A percentile compares a stretch with the other conserved stretches of the same genome.
phyloP scores from a whole-genome alignment of 179 eudicot species.

The Amaranthus tricolor region DNA sequence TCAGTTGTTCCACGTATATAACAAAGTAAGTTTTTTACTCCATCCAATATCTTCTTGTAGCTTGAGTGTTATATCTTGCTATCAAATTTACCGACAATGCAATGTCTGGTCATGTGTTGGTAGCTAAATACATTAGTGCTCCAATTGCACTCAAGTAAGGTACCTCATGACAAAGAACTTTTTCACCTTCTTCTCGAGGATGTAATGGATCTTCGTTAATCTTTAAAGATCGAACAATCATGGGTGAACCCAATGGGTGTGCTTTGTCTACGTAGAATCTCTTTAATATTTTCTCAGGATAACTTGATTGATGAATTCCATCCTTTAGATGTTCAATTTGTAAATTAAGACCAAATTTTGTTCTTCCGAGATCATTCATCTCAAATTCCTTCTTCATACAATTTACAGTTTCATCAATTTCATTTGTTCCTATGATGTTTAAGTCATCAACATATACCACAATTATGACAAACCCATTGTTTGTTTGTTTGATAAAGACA shows the following conservation, averaged over 20 bases:
- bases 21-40: not conserved
- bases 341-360: not conserved
- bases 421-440: not conserved
- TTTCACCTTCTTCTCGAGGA: too few relatives aligned
- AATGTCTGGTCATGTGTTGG: not conserved
- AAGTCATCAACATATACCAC: not conserved
- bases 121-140: too few relatives aligned
- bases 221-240: too few relatives aligned
- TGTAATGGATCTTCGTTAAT: too few relatives aligned
- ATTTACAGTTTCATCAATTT: not conserved
- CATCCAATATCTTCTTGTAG: conserved; percentile 2
- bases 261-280: too few relatives aligned
- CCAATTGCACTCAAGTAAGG: too few relatives aligned
- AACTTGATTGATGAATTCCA: too few relatives aligned
- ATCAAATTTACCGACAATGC: not conserved
- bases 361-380: not conserved
- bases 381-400: not conserved
- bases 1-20: too few relatives aligned
- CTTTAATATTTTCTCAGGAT: too few relatives aligned
- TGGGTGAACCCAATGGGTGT: too few relatives aligned
- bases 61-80: not conserved
- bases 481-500: not conserved
- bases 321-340: too few relatives aligned
- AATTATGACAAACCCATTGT: not conserved
- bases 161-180: too few relatives aligned